Conservation (phyloP, 345 rosid genomes). For the Fremontodendron californicum region DNA sequence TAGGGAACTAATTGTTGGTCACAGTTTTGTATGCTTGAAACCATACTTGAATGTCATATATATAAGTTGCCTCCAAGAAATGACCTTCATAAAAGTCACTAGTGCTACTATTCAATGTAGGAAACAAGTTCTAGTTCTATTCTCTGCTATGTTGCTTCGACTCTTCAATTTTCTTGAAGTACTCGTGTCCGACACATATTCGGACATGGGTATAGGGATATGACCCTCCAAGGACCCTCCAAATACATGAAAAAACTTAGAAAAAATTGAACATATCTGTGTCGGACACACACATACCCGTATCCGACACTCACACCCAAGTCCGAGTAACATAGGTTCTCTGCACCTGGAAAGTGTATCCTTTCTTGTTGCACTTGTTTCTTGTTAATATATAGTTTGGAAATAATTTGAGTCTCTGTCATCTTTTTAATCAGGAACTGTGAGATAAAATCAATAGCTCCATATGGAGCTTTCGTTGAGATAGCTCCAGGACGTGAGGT, state of each 20-base stretch:
- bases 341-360: slow-evolving; percentile 9
- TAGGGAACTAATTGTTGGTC: background rate
- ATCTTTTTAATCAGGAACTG: slow-evolving; percentile 56
- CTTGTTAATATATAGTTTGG: background rate
- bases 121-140: slow-evolving; percentile 1
- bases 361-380: slow-evolving; percentile 1
- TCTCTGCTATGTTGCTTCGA: too few relatives aligned
- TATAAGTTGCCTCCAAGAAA: too few relatives aligned
- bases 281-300: too few relatives aligned
- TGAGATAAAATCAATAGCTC: slow-evolving; percentile 83
- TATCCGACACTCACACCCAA: too few relatives aligned
- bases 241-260: too few relatives aligned
- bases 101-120: background rate
- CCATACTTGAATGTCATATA: background rate
- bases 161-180: too few relatives aligned
- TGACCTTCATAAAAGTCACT: background rate
- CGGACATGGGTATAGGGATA: too few relatives aligned
- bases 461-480: slow-evolving; percentile 95
- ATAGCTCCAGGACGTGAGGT: slow-evolving; percentile 96
- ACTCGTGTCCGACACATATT: too few relatives aligned
- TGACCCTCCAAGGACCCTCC: too few relatives aligned
- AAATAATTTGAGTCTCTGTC: slow-evolving; percentile 20
- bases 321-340: too few relatives aligned
- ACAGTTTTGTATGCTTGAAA: background rate
- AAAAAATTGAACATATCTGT: too few relatives aligned